Percentiles rank a stretch among this genome's conserved stretches.
Evolutionary conservation across 768 basidiomycete genomes (phyloP).

Genomic region (Nevesoporus exiguus): DNA sequence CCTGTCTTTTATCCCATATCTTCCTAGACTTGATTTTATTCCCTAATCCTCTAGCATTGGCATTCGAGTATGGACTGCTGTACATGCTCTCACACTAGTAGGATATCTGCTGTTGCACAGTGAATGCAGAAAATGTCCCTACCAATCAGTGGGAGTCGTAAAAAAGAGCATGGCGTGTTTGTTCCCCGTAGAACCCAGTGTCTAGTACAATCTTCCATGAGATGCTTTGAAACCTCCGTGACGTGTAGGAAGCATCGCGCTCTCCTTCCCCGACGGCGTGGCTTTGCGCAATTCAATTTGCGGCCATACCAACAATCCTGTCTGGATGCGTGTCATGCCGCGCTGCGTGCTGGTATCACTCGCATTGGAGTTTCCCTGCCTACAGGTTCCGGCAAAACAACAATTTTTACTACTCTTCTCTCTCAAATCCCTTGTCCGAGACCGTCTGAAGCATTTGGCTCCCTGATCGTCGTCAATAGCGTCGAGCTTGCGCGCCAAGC

Average conservation of each 20-base stretch:
- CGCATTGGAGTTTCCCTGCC: constrained; percentile 84
- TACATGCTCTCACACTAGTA: constrained; percentile 26
- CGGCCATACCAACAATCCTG: constrained; percentile 90
- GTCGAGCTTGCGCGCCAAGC: constrained; percentile 89
- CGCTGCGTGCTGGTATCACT: constrained; percentile 61
- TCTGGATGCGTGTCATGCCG: constrained; percentile 69
- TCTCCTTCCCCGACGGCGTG: constrained; percentile 2
- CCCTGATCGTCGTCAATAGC: constrained; percentile 85
- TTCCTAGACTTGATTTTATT: constrained; percentile 35
- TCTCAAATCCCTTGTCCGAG: constrained; percentile 52
- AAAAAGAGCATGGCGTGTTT: background rate
- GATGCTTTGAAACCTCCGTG: constrained; percentile 1
- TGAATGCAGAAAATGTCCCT: constrained; percentile 14
- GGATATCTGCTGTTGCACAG: constrained; percentile 10
- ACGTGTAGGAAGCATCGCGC: background rate
- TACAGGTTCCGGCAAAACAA: constrained; percentile 87
- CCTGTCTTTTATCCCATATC: constrained; percentile 33
- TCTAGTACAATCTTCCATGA: constrained; percentile 7
- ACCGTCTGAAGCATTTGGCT: constrained; percentile 45
- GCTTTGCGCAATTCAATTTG: constrained; percentile 35
- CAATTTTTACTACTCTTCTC: constrained; percentile 83
- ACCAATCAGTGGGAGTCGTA: background rate
- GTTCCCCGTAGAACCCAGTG: background rate
- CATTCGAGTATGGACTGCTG: constrained; percentile 19
- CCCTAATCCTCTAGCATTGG: constrained; percentile 21